phyloP scores from a whole-genome alignment of 306 rosid genomes.

The Vicia sativa region DNA sequence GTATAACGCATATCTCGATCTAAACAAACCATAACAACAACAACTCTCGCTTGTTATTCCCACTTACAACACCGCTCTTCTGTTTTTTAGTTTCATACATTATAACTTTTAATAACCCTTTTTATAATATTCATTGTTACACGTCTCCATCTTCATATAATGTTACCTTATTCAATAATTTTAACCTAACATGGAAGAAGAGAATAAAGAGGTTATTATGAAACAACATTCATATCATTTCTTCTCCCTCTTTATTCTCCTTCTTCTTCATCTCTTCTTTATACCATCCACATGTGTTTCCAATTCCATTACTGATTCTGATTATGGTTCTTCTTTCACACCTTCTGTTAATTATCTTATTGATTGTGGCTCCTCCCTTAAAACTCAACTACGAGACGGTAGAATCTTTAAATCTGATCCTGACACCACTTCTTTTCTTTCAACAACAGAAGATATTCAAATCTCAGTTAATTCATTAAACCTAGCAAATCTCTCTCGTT shows the following conservation, averaged over 20 bases:
- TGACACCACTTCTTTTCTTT: slow-evolving; percentile 59
- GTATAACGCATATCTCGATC: slow-evolving; percentile 54
- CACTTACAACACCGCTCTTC: slow-evolving; percentile 43
- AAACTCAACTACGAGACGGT: slow-evolving; percentile 56
- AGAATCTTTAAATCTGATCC: slow-evolving; percentile 78
- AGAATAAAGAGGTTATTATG: slow-evolving; percentile 26
- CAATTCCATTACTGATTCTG: neutral
- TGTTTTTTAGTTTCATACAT: slow-evolving; percentile 18
- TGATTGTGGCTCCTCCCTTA: slow-evolving; percentile 64
- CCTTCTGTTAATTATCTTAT: slow-evolving; percentile 70
- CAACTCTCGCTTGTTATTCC: slow-evolving; percentile 40
- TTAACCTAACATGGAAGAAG: slow-evolving; percentile 43
- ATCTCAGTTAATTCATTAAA: slow-evolving; percentile 47
- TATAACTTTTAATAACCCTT: slow-evolving; percentile 19
- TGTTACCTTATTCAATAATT: neutral
- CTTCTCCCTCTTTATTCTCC: slow-evolving; percentile 26
- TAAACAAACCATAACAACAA: neutral
- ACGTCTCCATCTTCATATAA: slow-evolving; percentile 15
- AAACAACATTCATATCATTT: slow-evolving; percentile 39
- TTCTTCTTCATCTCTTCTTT: slow-evolving; percentile 25
- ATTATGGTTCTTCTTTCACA: slow-evolving; percentile 17
- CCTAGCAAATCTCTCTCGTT: slow-evolving; percentile 29
- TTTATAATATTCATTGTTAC: neutral
- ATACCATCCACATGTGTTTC: slow-evolving; percentile 15
- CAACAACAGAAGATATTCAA: slow-evolving; percentile 58